phyloP scores from a whole-genome alignment of 2,329 filamentous ascomycete species.

The Triangularia verruculosa region DNA sequence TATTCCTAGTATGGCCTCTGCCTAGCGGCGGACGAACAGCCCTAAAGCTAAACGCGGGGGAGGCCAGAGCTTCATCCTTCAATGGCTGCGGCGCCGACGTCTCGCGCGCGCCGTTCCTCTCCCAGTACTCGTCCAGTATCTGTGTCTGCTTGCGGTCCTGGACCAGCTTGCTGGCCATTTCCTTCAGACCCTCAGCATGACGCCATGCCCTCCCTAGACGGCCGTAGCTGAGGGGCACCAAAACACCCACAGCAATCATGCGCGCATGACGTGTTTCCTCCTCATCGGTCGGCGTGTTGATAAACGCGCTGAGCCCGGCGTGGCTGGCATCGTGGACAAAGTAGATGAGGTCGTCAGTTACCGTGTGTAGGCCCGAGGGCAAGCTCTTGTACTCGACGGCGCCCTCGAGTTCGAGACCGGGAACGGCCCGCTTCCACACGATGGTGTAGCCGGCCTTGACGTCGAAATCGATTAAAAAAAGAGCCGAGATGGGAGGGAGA shows the following conservation, averaged over 20 bases:
- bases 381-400: conserved; percentile 95
- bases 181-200: conserved; percentile 73
- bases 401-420: conserved; percentile 73
- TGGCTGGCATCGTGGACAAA: conserved; percentile 79
- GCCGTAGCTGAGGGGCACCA: conserved; percentile 83
- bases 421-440: conserved; percentile 74
- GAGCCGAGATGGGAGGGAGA: conserved; percentile 65
- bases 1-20: conserved; percentile 51
- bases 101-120: conserved; percentile 50
- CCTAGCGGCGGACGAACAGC: conserved; percentile 35
- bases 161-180: conserved; percentile 67
- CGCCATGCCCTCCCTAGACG: conserved; percentile 85
- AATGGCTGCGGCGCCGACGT: conserved; percentile 36
- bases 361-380: conserved; percentile 87
- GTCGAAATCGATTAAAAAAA: conserved; percentile 90
- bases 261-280: conserved; percentile 77
- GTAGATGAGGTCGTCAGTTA: conserved; percentile 86
- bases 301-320: conserved; percentile 87
- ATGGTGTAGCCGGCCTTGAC: conserved; percentile 90
- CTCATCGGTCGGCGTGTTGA: conserved; percentile 77
- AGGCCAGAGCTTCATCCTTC: conserved; percentile 51
- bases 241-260: conserved; percentile 86
- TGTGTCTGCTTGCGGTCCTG: conserved; percentile 60
- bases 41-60: conserved; percentile 48
- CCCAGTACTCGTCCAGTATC: conserved; percentile 78